Conservation (phyloP, 768 basidiomycete genomes). For the Arthromyces matolae region DNA sequence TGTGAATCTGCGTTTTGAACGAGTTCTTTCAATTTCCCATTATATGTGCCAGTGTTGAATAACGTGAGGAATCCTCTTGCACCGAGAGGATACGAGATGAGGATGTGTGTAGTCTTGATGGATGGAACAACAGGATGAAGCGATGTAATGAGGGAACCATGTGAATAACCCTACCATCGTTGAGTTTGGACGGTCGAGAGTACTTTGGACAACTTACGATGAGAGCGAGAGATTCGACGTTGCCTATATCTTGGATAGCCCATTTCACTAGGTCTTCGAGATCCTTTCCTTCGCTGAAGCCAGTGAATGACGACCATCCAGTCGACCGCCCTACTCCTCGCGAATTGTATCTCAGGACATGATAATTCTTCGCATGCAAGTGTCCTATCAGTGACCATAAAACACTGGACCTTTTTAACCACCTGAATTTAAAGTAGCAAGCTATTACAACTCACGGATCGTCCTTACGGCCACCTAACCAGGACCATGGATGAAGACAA, state of each 20-base stretch:
- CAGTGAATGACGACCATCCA: slow-evolving; percentile 72
- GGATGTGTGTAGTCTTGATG: slow-evolving; percentile 58
- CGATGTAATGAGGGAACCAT: slow-evolving; percentile 73
- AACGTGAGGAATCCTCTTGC: slow-evolving; percentile 65
- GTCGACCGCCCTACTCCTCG: slow-evolving; percentile 74
- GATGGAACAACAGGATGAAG: slow-evolving; percentile 52
- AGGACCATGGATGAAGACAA: slow-evolving; percentile 84
- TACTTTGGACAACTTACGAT: slow-evolving; percentile 43
- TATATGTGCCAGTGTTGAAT: slow-evolving; percentile 58
- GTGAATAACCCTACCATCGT: slow-evolving; percentile 65
- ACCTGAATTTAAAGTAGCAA: neutral
- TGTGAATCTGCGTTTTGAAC: slow-evolving; percentile 42
- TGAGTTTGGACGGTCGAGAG: slow-evolving; percentile 3
- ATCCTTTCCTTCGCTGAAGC: slow-evolving; percentile 66
- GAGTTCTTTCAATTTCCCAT: slow-evolving; percentile 45
- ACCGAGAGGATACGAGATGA: slow-evolving; percentile 76
- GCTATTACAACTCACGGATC: slow-evolving; percentile 58
- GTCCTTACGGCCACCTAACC: slow-evolving; percentile 72
- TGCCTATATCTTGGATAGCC: slow-evolving; percentile 39
- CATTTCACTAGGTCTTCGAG: slow-evolving; percentile 59
- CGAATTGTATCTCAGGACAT: slow-evolving; percentile 71
- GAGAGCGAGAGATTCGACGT: slow-evolving; percentile 51
- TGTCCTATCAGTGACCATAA: slow-evolving; percentile 36
- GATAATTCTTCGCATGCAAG: slow-evolving; percentile 44
- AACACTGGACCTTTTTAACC: slow-evolving; percentile 32